Base-by-base conservation (phyloP, 352 stramenopile species). In the Lagenidium sp. region DNA sequence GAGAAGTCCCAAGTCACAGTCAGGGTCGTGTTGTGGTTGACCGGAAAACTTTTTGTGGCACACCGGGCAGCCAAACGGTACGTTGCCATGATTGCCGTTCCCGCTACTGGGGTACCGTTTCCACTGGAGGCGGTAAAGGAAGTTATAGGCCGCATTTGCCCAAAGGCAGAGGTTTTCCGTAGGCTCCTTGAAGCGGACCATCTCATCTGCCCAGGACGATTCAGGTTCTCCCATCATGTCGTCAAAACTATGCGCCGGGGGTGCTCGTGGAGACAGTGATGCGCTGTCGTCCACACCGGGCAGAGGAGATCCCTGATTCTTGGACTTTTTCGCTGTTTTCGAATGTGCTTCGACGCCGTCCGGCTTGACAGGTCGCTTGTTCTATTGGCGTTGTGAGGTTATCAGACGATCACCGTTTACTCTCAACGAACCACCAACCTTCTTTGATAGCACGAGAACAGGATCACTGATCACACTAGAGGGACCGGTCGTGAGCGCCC, bases 131-230 rank as follows among this genome's bases (percentile, higher is more conserved):
- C 75, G 66, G 32, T 72, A 62, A 7, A 87, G 63, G 29, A 83
- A 76, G 39, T 85, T 79, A 52, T 77, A 87, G 26, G 75, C 75
- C 12, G 71, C 75, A 36, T 87, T 87, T 4, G 75, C 68, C 74
- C 75, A 87, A 32, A 87, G 42, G 41, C 75, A 83, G 1, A 85
- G 32, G 3, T 59, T 49, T 16, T 65, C 61, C 15, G 55, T 83
- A 7, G 71, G 71, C 22, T 55, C 57, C 19, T 65, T 64, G 53
- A 87, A 87, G 2, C 66, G 68, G 41, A 52, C 56, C 7, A 41
- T 42, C 28, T 15, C 28, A 32, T 32, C 28, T 32, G 8, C 28
- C 8, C 15, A 15, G 28, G 15, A 8, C 28, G 51, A 55, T 22
- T 54, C 52, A 0, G 50, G 43, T 6, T 60, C 52, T 19, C 15